Base-by-base conservation (phyloP, 2,329 filamentous ascomycete species). In the Fusarium hostae region DNA sequence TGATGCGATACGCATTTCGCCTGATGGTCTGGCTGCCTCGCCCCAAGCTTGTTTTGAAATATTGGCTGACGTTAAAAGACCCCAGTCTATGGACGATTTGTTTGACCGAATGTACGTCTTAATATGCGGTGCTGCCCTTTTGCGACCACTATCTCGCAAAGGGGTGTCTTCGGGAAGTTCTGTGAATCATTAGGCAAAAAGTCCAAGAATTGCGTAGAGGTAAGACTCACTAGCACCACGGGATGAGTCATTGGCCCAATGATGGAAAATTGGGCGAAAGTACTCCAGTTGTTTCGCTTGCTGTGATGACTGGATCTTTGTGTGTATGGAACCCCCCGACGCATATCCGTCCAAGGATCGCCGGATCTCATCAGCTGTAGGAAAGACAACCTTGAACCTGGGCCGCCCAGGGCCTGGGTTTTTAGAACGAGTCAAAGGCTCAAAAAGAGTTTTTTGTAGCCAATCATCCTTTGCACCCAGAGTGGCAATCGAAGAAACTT, bases 1-100 rank as follows among this genome's bases (percentile, higher is more conserved):
- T 34, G 93, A 96, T 63, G 91, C 90, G 32, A 97, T 89, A 39
- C 91, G 87, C 34, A 94, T 83, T 74, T 93, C 87, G 2, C 88
- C 89, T 0, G 85, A 83, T 6, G 83, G 79, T 67, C 87, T 89
- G 2, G 79, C 79, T 5, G 87, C 84, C 40, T 92, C 90, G 3
- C 94, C 94, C 95, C 94, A 97, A 0, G 94, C 94, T 80, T 97
- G 94, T 68, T 91, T 95, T 3, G 93, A 96, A 5, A 97, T 80
- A 74, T 97, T 97, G n/a, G 94, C 94, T n/a, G 93, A 96, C 1
- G 94, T 97, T 4, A 97, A 79, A 70, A 97, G 85, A 3, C 93
- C 94, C 95, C 94, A 97, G 77, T 96, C 92, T 41, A 97, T 90
- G 0, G 81, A 78, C 22, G 82, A 76, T n/a, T 79, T 72, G 58